A percentile compares a stretch with the other conserved stretches of the same genome.
phyloP scores from a whole-genome alignment of 352 stramenopile genomes.

The Phytophthora sp. region DNA sequence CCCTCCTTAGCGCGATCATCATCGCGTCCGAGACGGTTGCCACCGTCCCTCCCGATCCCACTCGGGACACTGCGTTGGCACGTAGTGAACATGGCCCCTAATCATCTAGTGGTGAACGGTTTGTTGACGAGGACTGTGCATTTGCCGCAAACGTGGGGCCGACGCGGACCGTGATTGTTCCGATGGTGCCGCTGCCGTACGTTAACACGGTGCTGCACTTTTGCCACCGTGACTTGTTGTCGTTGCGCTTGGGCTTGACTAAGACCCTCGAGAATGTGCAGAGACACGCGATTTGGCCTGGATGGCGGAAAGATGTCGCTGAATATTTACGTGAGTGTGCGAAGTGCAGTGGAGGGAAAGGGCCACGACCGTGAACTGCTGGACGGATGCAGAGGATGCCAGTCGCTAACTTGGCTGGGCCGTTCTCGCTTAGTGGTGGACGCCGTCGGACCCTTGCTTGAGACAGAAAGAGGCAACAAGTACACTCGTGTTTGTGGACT shows the following conservation, averaged over 20 bases:
- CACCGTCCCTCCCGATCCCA: too few species aligned
- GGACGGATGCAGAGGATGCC: too few species aligned
- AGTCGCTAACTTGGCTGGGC: too few species aligned
- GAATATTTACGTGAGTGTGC: too few species aligned
- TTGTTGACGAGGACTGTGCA: conserved; percentile 6
- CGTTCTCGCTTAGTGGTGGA: too few species aligned
- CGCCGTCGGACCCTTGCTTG: neutral
- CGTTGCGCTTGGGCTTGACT: neutral
- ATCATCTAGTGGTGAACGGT: neutral
- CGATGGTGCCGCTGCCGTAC: conserved; percentile 3
- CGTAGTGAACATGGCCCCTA: neutral
- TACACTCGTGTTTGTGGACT: conserved; percentile 1
- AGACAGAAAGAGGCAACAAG: neutral
- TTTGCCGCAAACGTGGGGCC: neutral
- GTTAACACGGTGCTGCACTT: conserved; percentile 16
- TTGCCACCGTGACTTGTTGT: conserved; percentile 11
- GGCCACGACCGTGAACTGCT: too few species aligned
- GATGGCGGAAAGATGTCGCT: too few species aligned
- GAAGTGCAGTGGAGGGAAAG: too few species aligned
- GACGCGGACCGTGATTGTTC: conserved; percentile 4
- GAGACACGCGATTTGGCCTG: too few species aligned
- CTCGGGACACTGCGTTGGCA: too few species aligned
- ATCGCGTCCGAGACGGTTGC: too few species aligned
- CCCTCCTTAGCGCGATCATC: too few species aligned
- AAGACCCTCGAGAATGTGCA: conserved; percentile 4